Base-by-base conservation (phyloP, 345 rosid species). In the Carallia pectinifolia region DNA sequence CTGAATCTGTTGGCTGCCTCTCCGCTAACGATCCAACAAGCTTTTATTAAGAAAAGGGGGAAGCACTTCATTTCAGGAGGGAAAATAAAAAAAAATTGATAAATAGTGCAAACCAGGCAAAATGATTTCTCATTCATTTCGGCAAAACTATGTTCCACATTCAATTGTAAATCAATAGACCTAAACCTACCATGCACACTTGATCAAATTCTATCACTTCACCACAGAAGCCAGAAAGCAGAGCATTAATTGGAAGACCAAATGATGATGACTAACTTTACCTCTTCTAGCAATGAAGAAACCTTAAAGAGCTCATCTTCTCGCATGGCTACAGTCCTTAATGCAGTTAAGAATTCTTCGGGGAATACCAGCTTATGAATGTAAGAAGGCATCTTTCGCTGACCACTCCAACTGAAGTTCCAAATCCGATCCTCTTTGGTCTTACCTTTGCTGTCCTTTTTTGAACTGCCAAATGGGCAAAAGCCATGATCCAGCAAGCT, bases 361-460 rank as follows among this genome's bases (percentile, higher is more conserved):
- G 96, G 94, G 75, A 93, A 89, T 59, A 93, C 88, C 75, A 93
- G 82, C 79, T 89, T 87, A 76, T 83, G 79, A 73, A 73, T n/a
- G 67, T 93, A 93, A 7, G 91, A 81, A 56, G 98, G 97, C 6
- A 33, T 82, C 77, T 61, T 83, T 62, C 98, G 97, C 73, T 85
- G 83, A 73, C 98, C 98, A 74, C 96, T 88, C 96, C 98, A 93
- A 83, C 97, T 93, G 75, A 84, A 89, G 82, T 80, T 84, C 80
- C 76, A 77, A 71, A 71, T 66, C 59, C 30, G 9, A 30, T 69
- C 81, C 39, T 30, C 74, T 62, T 71, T 78, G 34, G 19, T 7
- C 63, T 76, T 66, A 37, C 47, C 64, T 52, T 47, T 77, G 66
- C 66, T 71, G 79, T 81, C 77, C 62, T 50, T 65, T 18, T 75